Conservation (phyloP, 805 yeast genomes). For the Teunomyces panamensis region DNA sequence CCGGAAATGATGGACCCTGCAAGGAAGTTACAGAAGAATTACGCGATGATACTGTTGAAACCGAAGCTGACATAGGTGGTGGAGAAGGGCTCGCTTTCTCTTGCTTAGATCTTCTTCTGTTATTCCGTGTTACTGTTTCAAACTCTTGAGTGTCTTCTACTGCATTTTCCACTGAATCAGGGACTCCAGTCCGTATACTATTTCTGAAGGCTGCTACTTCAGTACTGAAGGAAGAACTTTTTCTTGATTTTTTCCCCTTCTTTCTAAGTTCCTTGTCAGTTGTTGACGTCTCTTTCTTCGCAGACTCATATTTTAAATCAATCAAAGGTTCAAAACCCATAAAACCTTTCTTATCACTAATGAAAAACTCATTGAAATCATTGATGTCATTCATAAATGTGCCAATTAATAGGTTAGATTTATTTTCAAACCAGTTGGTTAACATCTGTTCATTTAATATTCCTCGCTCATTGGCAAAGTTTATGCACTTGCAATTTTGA, state of each 20-base stretch:
- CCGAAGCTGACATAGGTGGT: not conserved
- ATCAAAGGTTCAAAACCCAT: constrained; percentile 33
- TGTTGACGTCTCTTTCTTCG: not conserved
- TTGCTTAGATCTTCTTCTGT: constrained; percentile 16
- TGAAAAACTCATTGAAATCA: constrained; percentile 28
- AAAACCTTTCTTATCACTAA: constrained; percentile 34
- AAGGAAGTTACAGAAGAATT: constrained; percentile 1
- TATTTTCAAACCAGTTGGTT: constrained; percentile 18
- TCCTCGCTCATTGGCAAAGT: constrained; percentile 18
- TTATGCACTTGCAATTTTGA: constrained; percentile 24
- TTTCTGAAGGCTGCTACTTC: constrained; percentile 25
- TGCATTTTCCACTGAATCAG: constrained; percentile 9
- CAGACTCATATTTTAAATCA: constrained; percentile 25
- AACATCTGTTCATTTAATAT: constrained; percentile 9
- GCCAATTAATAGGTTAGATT: constrained; percentile 15
- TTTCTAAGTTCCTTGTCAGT: constrained; percentile 6
- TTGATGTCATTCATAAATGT: constrained; percentile 19
- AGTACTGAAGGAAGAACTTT: constrained; percentile 20
- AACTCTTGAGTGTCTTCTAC: constrained; percentile 23
- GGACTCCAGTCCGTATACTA: constrained; percentile 15
- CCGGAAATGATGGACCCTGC: constrained; percentile 2
- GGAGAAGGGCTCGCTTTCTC: constrained; percentile 6
- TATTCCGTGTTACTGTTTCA: constrained; percentile 23
- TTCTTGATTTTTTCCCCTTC: constrained; percentile 16
- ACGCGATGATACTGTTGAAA: not conserved